These are phyloP conservation scores for Pseudopithomyces maydicus DNA, from an alignment of 2,329 filamentous ascomycete genomes.

Conservation along the genomic window DNA sequence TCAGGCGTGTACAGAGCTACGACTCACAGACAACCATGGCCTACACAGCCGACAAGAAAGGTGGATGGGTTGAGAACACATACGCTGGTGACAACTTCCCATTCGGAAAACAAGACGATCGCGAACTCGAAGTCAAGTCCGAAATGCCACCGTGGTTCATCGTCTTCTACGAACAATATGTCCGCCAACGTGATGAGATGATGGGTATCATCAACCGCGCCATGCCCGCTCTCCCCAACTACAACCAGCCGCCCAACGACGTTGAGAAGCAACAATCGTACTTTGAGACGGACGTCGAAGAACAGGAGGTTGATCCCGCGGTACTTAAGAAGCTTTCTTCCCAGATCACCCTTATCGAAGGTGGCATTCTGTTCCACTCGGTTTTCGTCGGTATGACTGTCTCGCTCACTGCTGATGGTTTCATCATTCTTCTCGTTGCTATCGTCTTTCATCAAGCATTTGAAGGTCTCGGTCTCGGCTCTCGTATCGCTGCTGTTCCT, in stretches of 20 bases:
- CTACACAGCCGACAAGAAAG: constrained; percentile 38
- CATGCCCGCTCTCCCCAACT: constrained; percentile 37
- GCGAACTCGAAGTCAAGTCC: constrained; percentile 39
- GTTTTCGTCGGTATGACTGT: constrained; percentile 68
- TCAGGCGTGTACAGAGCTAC: constrained; percentile 38
- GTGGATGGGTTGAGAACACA: constrained; percentile 35
- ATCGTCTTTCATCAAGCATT: constrained; percentile 69
- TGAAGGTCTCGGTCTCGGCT: constrained; percentile 67
- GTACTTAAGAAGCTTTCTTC: constrained; percentile 46
- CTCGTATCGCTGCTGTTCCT: constrained; percentile 63
- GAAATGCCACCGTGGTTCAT: constrained; percentile 67
- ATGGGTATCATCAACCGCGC: constrained; percentile 57
- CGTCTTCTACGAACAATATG: constrained; percentile 67
- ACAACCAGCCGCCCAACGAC: constrained; percentile 32
- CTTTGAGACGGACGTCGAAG: constrained; percentile 44
- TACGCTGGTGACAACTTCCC: constrained; percentile 37
- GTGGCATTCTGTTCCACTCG: constrained; percentile 67
- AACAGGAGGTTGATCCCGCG: constrained; percentile 43
- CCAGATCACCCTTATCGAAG: constrained; percentile 57
- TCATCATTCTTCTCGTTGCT: constrained; percentile 63
- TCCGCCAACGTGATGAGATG: constrained; percentile 65
- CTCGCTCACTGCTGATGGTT: constrained; percentile 63
- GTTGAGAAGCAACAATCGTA: constrained; percentile 32
- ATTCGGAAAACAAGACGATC: constrained; percentile 32
- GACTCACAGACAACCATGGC: constrained; percentile 44